Conservation (phyloP, 306 rosid genomes). For the Dryas alaskensis region DNA sequence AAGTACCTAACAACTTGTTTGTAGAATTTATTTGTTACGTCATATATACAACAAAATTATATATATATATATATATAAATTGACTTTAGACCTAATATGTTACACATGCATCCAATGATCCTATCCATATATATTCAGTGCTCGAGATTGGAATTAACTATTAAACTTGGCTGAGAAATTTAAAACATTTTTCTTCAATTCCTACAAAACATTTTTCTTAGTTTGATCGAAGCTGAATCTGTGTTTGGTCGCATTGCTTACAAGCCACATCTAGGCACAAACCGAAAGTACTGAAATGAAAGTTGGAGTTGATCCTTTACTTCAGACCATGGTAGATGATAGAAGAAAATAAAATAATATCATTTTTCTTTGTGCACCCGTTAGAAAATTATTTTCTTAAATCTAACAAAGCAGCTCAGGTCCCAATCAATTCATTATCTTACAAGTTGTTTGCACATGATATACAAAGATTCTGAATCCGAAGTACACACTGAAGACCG, state of each 20-base stretch:
- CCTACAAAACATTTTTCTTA: no score
- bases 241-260: not conserved
- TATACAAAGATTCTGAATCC: not conserved
- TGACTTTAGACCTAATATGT: no score
- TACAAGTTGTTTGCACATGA: not conserved
- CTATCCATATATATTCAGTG: no score
- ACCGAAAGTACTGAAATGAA: not conserved
- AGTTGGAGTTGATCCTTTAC: conserved; percentile 1
- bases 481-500: not conserved
- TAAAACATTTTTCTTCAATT: no score
- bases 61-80: no score
- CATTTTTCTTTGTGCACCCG: not conserved
- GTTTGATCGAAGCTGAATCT: not conserved
- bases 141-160: no score
- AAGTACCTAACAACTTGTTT: no score
- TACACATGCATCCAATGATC: no score
- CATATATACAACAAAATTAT: no score
- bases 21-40: no score
- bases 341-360: not conserved
- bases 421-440: not conserved
- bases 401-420: not conserved
- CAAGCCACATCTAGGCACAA: conserved; percentile 4
- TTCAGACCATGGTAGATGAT: not conserved
- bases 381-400: not conserved
- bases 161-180: no score